Conservation (phyloP, 2,329 filamentous ascomycete species). For the Fusarium sp. region DNA sequence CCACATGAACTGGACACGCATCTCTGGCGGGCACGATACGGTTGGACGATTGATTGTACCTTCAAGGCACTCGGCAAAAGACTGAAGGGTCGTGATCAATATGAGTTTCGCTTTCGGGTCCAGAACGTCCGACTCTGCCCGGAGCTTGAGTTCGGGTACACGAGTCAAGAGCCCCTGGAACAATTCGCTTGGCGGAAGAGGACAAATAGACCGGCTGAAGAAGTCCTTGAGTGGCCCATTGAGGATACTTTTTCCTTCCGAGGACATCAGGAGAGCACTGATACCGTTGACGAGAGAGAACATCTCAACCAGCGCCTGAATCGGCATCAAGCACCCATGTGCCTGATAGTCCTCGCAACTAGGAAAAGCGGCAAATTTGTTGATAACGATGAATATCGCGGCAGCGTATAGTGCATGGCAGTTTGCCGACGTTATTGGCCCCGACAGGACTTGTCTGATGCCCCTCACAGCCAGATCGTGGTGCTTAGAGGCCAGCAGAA, state of each 20-base stretch:
- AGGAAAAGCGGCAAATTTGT: slow-evolving; percentile 32
- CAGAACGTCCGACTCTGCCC: slow-evolving; percentile 7
- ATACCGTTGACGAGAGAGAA: slow-evolving; percentile 31
- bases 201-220: neutral
- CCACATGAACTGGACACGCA: slow-evolving; percentile 26
- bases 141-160: slow-evolving; percentile 12
- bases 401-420: slow-evolving; percentile 30
- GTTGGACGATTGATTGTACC: neutral
- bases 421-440: slow-evolving; percentile 1
- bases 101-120: neutral
- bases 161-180: neutral
- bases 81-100: neutral
- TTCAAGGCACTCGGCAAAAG: neutral
- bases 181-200: neutral
- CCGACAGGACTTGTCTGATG: slow-evolving; percentile 16
- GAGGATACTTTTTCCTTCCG: neutral
- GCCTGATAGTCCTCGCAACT: slow-evolving; percentile 23
- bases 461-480: slow-evolving; percentile 28
- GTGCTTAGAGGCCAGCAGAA: slow-evolving; percentile 28
- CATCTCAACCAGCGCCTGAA: slow-evolving; percentile 24
- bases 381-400: slow-evolving; percentile 23
- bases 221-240: slow-evolving; percentile 16
- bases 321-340: slow-evolving; percentile 6
- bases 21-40: slow-evolving; percentile 11
- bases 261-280: slow-evolving; percentile 11